Evolutionary conservation across 176 grass and related monocot genomes (phyloP).

Genomic region (Puccinellia tenuiflora): DNA sequence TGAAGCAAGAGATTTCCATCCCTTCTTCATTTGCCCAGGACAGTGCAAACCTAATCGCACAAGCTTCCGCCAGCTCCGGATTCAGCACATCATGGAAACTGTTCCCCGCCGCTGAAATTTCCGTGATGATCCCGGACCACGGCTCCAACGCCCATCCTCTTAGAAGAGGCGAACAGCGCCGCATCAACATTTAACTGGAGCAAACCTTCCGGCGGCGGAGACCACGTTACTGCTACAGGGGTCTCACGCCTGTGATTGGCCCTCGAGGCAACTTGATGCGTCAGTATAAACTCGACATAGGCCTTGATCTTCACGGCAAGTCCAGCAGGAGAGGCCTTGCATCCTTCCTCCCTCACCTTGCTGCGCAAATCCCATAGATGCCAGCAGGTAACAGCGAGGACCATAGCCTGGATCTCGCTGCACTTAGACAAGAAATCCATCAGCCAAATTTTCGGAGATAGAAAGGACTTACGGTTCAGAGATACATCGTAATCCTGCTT

Average conservation of each 20-base stretch:
- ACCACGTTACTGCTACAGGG: background rate
- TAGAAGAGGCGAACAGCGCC: background rate
- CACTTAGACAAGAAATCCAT: background rate
- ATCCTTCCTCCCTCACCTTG: background rate
- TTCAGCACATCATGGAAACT: too few relatives aligned
- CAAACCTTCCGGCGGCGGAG: background rate
- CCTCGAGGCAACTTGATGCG: accelerated
- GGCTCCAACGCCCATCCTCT: background rate
- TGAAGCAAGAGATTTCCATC: too few relatives aligned
- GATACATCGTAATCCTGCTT: background rate
- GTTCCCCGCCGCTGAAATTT: too few relatives aligned
- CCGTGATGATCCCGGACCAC: background rate
- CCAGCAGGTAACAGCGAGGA: background rate
- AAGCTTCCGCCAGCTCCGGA: too few relatives aligned
- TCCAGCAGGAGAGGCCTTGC: background rate
- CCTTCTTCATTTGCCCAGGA: too few relatives aligned
- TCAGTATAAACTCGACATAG: background rate
- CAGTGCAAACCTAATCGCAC: too few relatives aligned
- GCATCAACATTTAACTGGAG: background rate
- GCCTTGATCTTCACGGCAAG: background rate
- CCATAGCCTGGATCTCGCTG: background rate
- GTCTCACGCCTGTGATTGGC: background rate
- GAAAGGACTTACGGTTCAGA: background rate
- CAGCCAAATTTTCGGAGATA: background rate
- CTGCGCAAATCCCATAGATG: background rate